Evolutionary conservation across 2,329 filamentous ascomycete species (phyloP).

Genomic region (Pyrenophora teres): DNA sequence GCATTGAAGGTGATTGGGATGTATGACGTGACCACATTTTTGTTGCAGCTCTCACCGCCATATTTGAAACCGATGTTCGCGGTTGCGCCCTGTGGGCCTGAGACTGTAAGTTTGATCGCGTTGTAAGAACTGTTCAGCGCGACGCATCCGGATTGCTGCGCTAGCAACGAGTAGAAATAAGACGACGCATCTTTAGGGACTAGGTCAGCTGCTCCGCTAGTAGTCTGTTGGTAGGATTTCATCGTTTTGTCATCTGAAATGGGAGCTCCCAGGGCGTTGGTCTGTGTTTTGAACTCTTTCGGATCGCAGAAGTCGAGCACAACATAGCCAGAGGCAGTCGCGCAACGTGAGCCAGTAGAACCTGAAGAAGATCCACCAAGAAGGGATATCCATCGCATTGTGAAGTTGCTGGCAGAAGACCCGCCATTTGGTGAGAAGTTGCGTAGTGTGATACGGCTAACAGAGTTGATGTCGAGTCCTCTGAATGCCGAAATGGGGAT

Average conservation of each 20-base stretch:
- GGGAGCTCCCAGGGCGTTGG: conserved; percentile 7
- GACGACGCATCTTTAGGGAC: conserved; percentile 7
- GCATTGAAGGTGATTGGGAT: conserved; percentile 7
- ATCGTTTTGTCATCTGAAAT: conserved; percentile 8
- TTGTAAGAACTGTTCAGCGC: conserved; percentile 10
- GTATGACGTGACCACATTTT: conserved; percentile 9
- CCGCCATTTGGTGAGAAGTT: conserved; percentile 10
- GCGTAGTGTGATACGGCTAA: conserved; percentile 10
- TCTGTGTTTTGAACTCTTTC: conserved; percentile 6
- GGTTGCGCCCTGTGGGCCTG: conserved; percentile 8
- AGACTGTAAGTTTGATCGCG: conserved; percentile 4
- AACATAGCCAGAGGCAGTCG: conserved; percentile 5
- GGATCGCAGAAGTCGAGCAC: conserved; percentile 11
- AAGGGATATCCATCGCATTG: conserved; percentile 8
- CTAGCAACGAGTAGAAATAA: conserved; percentile 5
- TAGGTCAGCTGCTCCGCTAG: conserved; percentile 5
- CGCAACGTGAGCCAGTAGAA: conserved; percentile 1
- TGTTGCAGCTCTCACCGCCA: conserved; percentile 2
- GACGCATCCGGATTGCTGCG: neutral
- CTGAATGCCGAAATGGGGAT: conserved; percentile 11
- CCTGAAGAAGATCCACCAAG: conserved; percentile 1
- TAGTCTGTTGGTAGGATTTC: conserved; percentile 6
- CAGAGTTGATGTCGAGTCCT: neutral
- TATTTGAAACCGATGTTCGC: conserved; percentile 11
- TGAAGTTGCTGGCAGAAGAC: conserved; percentile 9